These are phyloP conservation scores for Scedosporium minutisporum DNA, from an alignment of 2,329 filamentous ascomycete genomes.

Conservation along the genomic window DNA sequence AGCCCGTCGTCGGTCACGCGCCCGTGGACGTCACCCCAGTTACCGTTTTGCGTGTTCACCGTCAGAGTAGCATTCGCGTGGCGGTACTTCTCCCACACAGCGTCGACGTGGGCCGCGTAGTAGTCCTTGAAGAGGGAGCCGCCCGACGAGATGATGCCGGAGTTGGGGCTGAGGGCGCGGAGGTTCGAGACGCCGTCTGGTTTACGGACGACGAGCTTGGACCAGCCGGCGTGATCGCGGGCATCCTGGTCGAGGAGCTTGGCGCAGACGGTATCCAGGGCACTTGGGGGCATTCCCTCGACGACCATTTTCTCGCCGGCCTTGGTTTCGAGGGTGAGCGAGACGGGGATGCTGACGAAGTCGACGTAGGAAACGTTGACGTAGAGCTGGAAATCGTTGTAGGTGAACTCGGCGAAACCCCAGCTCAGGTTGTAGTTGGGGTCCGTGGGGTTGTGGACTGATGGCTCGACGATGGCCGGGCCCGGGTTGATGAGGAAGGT, in stretches of 20 bases:
- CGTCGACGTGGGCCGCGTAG: slow-evolving; percentile 38
- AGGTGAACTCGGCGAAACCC: slow-evolving; percentile 63
- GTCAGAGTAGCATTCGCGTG: slow-evolving; percentile 25
- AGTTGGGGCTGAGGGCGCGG: slow-evolving; percentile 44
- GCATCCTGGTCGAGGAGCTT: slow-evolving; percentile 34
- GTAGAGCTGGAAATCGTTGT: slow-evolving; percentile 50
- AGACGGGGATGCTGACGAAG: slow-evolving; percentile 59
- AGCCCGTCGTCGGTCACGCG: slow-evolving; percentile 23
- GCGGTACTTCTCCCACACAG: slow-evolving; percentile 42
- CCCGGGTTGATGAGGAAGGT: slow-evolving; percentile 63
- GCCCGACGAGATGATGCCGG: slow-evolving; percentile 30
- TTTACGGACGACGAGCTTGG: slow-evolving; percentile 36
- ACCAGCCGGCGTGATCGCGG: slow-evolving; percentile 40
- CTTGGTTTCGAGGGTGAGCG: slow-evolving; percentile 40
- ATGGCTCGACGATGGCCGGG: slow-evolving; percentile 65
- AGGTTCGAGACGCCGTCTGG: slow-evolving; percentile 26
- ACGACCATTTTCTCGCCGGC: slow-evolving; percentile 35
- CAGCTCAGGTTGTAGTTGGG: slow-evolving; percentile 52
- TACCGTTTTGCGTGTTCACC: slow-evolving; percentile 41
- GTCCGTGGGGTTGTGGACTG: slow-evolving; percentile 56
- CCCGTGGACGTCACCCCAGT: slow-evolving; percentile 39
- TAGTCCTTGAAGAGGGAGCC: slow-evolving; percentile 36
- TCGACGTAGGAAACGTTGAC: slow-evolving; percentile 68
- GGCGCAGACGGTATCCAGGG: slow-evolving; percentile 34
- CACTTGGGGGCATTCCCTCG: slow-evolving; percentile 36